Conservation (phyloP, 2,329 filamentous ascomycete genomes). For the Aspergillus terreus region DNA sequence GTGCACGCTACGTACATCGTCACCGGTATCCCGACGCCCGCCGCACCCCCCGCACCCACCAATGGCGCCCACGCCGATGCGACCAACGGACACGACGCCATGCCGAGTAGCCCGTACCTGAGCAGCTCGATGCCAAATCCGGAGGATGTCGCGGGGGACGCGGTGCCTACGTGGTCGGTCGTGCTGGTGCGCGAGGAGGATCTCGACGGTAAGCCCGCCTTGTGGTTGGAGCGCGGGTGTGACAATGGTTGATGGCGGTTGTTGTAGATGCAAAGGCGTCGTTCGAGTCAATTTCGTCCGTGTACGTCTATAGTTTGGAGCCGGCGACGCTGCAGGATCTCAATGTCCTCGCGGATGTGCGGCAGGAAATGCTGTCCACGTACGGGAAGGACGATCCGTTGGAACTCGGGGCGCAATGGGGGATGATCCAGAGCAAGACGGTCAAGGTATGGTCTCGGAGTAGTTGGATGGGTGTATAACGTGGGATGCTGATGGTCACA, state of each 20-base stretch:
- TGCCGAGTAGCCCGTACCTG: conserved; percentile 65
- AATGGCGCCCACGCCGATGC: conserved; percentile 47
- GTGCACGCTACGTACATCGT: conserved; percentile 93
- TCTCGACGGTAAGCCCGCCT: conserved; percentile 55
- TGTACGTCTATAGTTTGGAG: conserved; percentile 85
- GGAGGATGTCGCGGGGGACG: conserved; percentile 46
- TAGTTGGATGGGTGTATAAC: not conserved
- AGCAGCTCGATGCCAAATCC: conserved; percentile 61
- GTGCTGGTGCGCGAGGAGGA: conserved; percentile 69
- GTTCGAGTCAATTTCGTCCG: conserved; percentile 70
- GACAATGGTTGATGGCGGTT: not conserved
- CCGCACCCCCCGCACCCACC: conserved; percentile 33
- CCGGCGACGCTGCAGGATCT: conserved; percentile 68
- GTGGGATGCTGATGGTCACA: not conserved
- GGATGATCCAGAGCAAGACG: conserved; percentile 70
- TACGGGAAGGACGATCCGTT: conserved; percentile 58
- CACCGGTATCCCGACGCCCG: conserved; percentile 60
- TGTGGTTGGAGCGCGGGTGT: not conserved
- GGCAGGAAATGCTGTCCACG: conserved; percentile 58
- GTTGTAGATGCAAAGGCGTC: conserved; percentile 59
- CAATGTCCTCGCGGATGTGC: conserved; percentile 66
- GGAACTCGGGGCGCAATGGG: conserved; percentile 60
- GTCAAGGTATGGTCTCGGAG: conserved; percentile 46
- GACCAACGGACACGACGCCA: conserved; percentile 57
- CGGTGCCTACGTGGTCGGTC: conserved; percentile 55